phyloP scores from a whole-genome alignment of 495 filamentous ascomycete genomes.

The Talaromyces borbonicus region DNA sequence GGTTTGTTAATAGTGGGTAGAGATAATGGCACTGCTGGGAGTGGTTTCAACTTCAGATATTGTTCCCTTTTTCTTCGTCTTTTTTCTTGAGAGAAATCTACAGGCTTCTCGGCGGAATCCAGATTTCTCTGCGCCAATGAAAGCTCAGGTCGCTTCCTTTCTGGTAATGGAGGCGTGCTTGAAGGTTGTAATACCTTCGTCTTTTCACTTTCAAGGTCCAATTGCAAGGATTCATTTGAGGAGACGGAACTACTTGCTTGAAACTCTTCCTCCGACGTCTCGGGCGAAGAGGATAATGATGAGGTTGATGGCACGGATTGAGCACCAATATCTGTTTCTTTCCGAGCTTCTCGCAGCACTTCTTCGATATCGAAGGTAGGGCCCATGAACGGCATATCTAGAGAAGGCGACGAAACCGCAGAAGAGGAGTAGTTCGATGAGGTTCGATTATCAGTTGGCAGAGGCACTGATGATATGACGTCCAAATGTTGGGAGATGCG shows the following conservation, averaged over 20 bases:
- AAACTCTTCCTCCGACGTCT: background rate
- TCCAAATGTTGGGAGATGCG: background rate
- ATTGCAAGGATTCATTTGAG: background rate
- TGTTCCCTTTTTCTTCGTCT: background rate
- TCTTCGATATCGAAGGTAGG: background rate
- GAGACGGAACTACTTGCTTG: background rate
- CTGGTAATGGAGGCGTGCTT: background rate
- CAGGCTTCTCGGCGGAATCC: too few relatives aligned
- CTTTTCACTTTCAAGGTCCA: background rate
- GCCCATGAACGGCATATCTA: conserved; percentile 1
- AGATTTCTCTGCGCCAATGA: background rate
- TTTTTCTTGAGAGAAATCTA: background rate
- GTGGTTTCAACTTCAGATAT: background rate
- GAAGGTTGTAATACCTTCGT: too few relatives aligned
- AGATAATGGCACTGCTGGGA: background rate
- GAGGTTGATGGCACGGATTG: background rate
- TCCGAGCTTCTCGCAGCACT: background rate
- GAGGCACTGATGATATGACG: background rate
- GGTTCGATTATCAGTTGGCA: background rate
- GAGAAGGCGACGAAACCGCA: background rate
- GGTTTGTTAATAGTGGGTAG: background rate
- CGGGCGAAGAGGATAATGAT: conserved; percentile 1
- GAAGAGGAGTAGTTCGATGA: background rate
- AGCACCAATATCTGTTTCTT: background rate
- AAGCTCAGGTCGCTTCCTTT: background rate